Conservation (phyloP, 2,329 filamentous ascomycete genomes). For the Alternaria alternata region DNA sequence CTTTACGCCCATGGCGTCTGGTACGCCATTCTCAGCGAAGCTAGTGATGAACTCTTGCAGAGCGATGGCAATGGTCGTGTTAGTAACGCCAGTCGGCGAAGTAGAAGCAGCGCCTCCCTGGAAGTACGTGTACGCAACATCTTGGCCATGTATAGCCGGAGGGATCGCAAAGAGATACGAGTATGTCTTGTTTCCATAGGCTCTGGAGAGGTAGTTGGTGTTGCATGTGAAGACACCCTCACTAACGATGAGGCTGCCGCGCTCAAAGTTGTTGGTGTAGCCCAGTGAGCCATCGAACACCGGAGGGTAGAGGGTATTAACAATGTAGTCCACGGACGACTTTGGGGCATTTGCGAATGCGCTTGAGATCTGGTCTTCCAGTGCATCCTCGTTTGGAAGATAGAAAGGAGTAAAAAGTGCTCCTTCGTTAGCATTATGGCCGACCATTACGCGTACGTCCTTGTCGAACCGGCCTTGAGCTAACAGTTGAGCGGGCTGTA, state of each 20-base stretch:
- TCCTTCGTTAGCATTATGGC: slow-evolving; percentile 58
- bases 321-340: slow-evolving; percentile 52
- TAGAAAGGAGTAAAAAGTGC: slow-evolving; percentile 54
- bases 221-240: slow-evolving; percentile 62
- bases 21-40: slow-evolving; percentile 52
- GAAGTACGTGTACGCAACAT: slow-evolving; percentile 64
- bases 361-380: slow-evolving; percentile 35
- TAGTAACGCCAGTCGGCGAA: slow-evolving; percentile 29
- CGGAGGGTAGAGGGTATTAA: slow-evolving; percentile 59
- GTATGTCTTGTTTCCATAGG: slow-evolving; percentile 58
- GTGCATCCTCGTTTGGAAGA: slow-evolving; percentile 42
- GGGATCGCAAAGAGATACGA: slow-evolving; percentile 63
- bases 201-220: slow-evolving; percentile 59
- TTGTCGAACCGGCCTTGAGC: slow-evolving; percentile 50
- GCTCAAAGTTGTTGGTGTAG: slow-evolving; percentile 57
- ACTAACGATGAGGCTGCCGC: slow-evolving; percentile 52
- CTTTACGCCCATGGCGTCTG: slow-evolving; percentile 51
- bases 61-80: slow-evolving; percentile 51
- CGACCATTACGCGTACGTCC: slow-evolving; percentile 45
- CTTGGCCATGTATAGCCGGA: slow-evolving; percentile 62
- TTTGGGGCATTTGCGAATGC: slow-evolving; percentile 44
- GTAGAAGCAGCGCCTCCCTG: slow-evolving; percentile 42
- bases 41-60: slow-evolving; percentile 58
- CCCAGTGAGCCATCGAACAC: slow-evolving; percentile 57
- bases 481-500: slow-evolving; percentile 46